Conservation (phyloP, 768 basidiomycete species). For the Mycena chlorophos region DNA sequence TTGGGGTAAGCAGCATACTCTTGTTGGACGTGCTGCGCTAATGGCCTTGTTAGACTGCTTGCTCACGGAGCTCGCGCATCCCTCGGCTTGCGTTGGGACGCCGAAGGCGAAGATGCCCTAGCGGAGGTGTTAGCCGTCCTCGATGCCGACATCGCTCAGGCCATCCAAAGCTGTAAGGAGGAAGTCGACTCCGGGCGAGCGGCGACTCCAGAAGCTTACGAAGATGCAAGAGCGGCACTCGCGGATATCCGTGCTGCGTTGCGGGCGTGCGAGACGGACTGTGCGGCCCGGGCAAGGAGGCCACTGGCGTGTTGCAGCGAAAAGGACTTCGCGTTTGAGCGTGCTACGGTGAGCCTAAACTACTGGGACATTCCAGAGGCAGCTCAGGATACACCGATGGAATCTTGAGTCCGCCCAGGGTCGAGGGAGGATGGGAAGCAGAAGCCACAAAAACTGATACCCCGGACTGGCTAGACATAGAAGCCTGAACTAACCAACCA, state of each 20-base stretch:
- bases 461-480: no score
- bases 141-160: conserved; percentile 21
- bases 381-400: no score
- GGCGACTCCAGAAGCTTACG: not conserved
- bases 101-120: conserved; percentile 9
- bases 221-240: conserved; percentile 7
- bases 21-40: no score
- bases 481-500: no score
- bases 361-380: conserved; percentile 16
- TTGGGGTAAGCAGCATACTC: conserved; percentile 7
- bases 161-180: conserved; percentile 24
- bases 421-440: no score
- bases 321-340: conserved; percentile 20
- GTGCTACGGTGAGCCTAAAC: conserved; percentile 14
- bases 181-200: conserved; percentile 19
- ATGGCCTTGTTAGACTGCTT: conserved; percentile 6
- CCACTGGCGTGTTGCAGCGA: conserved; percentile 3
- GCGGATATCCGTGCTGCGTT: conserved; percentile 10
- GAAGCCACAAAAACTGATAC: no score
- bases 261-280: conserved; percentile 8
- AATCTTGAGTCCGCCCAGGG: no score
- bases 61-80: conserved; percentile 11
- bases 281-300: not conserved
- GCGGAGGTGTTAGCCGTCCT: conserved; percentile 18
- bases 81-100: conserved; percentile 15